Base-by-base conservation (phyloP, 169 alveolate genomes). In the Eimeria maxima region DNA sequence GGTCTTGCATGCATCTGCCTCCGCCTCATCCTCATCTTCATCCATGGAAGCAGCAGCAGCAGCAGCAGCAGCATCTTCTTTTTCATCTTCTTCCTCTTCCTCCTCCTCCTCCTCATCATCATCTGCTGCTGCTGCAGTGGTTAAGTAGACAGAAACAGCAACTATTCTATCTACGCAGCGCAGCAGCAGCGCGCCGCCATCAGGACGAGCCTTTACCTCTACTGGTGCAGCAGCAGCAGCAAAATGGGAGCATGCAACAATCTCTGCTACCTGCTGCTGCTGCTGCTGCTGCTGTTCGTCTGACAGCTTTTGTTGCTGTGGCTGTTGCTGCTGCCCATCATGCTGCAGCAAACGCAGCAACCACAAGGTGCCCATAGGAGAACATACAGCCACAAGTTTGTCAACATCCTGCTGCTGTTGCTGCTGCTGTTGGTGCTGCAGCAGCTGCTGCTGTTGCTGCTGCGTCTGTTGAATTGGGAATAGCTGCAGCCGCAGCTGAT, bases 131-230 rank as follows among this genome's bases (percentile, higher is more conserved):
- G 47, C 55, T 83, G 92, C 27, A 38, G 45, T 73, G 83, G 27
- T n/a, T 8, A 8, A 5, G 45, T 44, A 73, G 45, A 87, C 27
- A 22, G 83, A 57, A 18, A 69, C 83, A 71, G 71, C 93, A 10
- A 87, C 67, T 13, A 87, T n/a, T 29, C 81, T 57, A 20, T 87
- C 93, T 38, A 47, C 63, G 4, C 60, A n/a, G 22, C 93, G 80
- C 65, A 87, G 83, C 81, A 87, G 81, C 81, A 87, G 83, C 81
- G 63, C 33, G 7, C 71, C 83, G 20, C 93, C 93, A 65, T 87
- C 93, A 50, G 69, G 80, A 6, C 93, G 80, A 13, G 71, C 93
- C 63, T 45, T 50, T 24, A 87, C 83, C 33, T 87, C 93, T 29
- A 65, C 55, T n/a, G 93, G 53, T 16, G 65, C 71, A 16, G 83